Evolutionary conservation across 208 protist species (phyloP).

Genomic region (Sergeia podlipaevii): DNA sequence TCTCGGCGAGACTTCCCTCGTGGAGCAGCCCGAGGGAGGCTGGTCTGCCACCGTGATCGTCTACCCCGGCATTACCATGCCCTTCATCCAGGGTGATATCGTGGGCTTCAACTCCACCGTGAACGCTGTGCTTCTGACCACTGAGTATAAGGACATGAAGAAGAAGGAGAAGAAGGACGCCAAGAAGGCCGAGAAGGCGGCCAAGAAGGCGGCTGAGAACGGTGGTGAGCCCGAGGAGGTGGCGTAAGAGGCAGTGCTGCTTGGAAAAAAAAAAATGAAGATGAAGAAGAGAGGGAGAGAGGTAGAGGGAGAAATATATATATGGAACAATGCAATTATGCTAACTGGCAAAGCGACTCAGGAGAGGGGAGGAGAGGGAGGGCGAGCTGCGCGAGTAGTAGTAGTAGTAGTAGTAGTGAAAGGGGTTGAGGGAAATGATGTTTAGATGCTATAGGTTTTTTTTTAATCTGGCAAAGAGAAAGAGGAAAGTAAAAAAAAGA

Average conservation of each 20-base stretch:
- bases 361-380: too few species aligned
- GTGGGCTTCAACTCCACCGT: conserved; percentile 28
- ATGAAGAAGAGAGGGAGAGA: too few species aligned
- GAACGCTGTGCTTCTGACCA: conserved; percentile 42
- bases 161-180: conserved; percentile 47
- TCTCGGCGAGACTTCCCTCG: conserved; percentile 29
- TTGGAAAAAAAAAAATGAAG: not conserved
- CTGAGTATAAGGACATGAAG: conserved; percentile 48
- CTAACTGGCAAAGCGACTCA: too few species aligned
- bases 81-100: conserved; percentile 41
- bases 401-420: too few species aligned
- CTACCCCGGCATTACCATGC: conserved; percentile 29
- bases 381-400: too few species aligned
- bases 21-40: conserved; percentile 15
- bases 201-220: conserved; percentile 15
- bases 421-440: too few species aligned
- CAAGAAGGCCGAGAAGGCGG: conserved; percentile 38
- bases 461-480: too few species aligned
- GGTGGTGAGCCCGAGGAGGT: not conserved
- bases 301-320: too few species aligned
- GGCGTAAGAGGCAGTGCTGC: not conserved
- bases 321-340: too few species aligned
- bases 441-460: too few species aligned
- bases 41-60: conserved; percentile 29
- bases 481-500: too few species aligned